Percentiles rank a stretch among this genome's conserved stretches.
Conservation (phyloP, 2,329 filamentous ascomycete genomes). For the Colletotrichum theobromicola region DNA sequence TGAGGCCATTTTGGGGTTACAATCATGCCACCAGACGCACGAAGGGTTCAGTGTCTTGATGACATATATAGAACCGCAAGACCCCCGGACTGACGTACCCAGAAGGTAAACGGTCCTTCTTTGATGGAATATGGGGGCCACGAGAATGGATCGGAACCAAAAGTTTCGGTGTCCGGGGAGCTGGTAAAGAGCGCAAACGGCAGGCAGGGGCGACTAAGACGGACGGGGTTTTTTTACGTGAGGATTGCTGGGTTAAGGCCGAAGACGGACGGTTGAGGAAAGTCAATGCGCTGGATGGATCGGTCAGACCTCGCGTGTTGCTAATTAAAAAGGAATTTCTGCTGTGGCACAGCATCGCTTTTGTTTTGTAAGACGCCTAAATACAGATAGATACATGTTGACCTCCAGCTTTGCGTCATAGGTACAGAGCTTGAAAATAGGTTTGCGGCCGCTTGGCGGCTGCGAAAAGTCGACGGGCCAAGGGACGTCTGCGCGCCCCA, state of each 20-base stretch:
- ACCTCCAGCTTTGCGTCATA: neutral
- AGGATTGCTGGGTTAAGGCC: neutral
- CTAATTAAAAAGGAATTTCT: neutral
- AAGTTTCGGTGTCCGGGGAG: conserved; percentile 3
- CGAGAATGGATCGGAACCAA: conserved; percentile 12
- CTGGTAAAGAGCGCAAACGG: neutral
- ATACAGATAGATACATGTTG: neutral
- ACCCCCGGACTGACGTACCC: neutral
- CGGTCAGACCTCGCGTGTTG: neutral
- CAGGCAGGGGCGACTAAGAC: neutral
- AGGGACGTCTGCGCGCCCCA: neutral
- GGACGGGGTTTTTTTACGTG: neutral
- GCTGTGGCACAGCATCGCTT: neutral
- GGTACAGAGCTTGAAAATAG: neutral
- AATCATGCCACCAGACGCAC: neutral
- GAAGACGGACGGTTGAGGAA: neutral
- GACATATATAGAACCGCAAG: neutral
- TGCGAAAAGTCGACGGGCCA: neutral
- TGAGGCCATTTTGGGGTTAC: conserved; percentile 13
- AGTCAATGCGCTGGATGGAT: neutral
- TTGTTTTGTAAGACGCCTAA: neutral
- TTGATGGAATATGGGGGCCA: neutral
- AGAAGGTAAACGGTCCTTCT: neutral
- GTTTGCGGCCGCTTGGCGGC: neutral
- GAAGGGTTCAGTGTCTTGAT: neutral